These are phyloP conservation scores for Amaranthus cruentus DNA, from an alignment of 148 eudicot genomes.

Conservation along the genomic window DNA sequence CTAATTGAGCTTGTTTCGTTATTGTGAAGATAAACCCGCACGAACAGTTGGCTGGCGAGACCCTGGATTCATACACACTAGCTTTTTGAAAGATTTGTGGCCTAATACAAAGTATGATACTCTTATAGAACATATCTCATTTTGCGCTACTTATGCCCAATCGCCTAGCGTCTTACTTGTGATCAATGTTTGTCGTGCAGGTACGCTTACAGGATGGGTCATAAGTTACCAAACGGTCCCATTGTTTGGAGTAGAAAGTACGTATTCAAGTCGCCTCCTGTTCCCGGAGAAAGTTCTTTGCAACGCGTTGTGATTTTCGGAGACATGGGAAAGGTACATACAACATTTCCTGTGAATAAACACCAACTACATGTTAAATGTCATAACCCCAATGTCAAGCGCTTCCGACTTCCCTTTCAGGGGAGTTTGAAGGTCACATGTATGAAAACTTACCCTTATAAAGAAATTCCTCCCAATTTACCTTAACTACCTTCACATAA, in stretches of 20 bases:
- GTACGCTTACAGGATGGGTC: conserved; percentile 69
- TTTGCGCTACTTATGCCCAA: too few relatives aligned
- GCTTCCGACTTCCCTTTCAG: too few relatives aligned
- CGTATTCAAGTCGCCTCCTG: conserved; percentile 60
- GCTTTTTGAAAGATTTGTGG: conserved; percentile 59
- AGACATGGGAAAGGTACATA: conserved; percentile 73
- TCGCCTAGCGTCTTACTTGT: not conserved
- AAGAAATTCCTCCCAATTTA: not conserved
- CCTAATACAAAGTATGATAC: conserved; percentile 45
- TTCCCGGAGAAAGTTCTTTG: conserved; percentile 68
- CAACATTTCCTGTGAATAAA: not conserved
- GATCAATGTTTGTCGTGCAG: conserved; percentile 27
- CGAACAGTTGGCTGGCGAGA: conserved; percentile 73
- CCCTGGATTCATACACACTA: conserved; percentile 61
- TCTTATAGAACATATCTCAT: not conserved
- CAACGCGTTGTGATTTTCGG: conserved; percentile 65
- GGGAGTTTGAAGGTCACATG: too few relatives aligned
- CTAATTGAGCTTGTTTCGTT: not conserved
- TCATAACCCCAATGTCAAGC: too few relatives aligned
- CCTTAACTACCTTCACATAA: too few relatives aligned
- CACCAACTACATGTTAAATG: too few relatives aligned
- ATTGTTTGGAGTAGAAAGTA: conserved; percentile 48
- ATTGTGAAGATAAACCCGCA: conserved; percentile 47
- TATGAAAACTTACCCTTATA: not conserved
- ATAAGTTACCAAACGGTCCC: conserved; percentile 44